Conservation (phyloP, 805 yeast species). For the Starmerella khaoyaiensis region DNA sequence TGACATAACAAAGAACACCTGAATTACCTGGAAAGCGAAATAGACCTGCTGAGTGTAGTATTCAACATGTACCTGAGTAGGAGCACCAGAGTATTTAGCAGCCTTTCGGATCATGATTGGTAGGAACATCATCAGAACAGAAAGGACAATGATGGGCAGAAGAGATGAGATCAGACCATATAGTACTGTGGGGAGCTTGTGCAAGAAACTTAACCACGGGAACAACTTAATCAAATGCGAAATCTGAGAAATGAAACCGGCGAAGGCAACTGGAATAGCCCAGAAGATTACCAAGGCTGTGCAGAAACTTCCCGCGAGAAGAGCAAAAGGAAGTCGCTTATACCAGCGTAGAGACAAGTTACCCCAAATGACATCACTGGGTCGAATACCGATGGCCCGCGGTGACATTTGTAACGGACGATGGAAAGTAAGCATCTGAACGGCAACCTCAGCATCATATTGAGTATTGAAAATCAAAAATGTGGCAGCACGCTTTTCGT, state of each 20-base stretch:
- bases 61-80: constrained; percentile 62
- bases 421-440: constrained; percentile 51
- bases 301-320: constrained; percentile 44
- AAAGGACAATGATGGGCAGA: constrained; percentile 69
- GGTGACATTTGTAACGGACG: constrained; percentile 34
- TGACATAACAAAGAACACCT: constrained; percentile 76
- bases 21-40: constrained; percentile 81
- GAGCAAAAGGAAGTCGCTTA: constrained; percentile 43
- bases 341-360: constrained; percentile 49
- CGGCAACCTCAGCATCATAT: constrained; percentile 77
- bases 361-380: constrained; percentile 77
- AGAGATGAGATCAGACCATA: constrained; percentile 80
- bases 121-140: constrained; percentile 71
- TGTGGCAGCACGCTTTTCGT: constrained; percentile 66
- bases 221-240: constrained; percentile 34
- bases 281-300: constrained; percentile 71
- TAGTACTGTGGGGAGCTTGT: constrained; percentile 54
- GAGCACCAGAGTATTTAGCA: constrained; percentile 63
- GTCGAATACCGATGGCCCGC: constrained; percentile 50
- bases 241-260: constrained; percentile 84
- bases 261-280: constrained; percentile 97
- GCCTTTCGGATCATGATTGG: constrained; percentile 70
- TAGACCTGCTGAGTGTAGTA: constrained; percentile 76
- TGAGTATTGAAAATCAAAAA: constrained; percentile 75
- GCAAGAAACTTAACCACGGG: constrained; percentile 61